phyloP scores from a whole-genome alignment of 2,329 filamentous ascomycete species.

The Fusarium albosuccineum region DNA sequence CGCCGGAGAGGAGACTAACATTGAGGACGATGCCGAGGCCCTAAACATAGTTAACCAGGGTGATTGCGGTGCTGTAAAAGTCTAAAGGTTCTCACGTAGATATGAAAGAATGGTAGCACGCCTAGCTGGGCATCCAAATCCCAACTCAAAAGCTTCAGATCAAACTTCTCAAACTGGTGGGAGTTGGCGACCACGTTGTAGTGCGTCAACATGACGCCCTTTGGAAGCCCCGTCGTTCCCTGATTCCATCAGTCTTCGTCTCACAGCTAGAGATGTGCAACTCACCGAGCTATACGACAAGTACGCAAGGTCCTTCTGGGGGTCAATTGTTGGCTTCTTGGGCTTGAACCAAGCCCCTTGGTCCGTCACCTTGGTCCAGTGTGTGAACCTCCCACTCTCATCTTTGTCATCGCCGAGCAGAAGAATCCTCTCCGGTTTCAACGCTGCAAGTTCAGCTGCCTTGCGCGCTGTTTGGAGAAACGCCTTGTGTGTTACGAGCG shows the following conservation, averaged over 20 bases:
- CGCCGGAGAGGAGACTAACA: constrained; percentile 67
- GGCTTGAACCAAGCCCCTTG: constrained; percentile 68
- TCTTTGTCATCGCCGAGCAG: constrained; percentile 79
- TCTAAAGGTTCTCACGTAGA: constrained; percentile 72
- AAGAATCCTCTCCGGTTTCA: constrained; percentile 79
- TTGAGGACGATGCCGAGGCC: constrained; percentile 51
- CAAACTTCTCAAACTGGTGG: constrained; percentile 65
- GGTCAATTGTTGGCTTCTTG: constrained; percentile 70
- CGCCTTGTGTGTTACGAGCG: constrained; percentile 78
- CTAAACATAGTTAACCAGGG: constrained; percentile 25
- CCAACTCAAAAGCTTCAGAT: constrained; percentile 68
- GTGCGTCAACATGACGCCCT: constrained; percentile 91
- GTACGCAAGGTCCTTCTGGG: constrained; percentile 82
- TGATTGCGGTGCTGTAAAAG: too few species aligned
- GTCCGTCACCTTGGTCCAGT: constrained; percentile 77
- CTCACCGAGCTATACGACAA: constrained; percentile 81
- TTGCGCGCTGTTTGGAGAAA: constrained; percentile 74
- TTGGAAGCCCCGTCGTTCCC: constrained; percentile 91
- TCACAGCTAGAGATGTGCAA: not conserved
- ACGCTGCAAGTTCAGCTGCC: constrained; percentile 77
- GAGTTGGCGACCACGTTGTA: constrained; percentile 84
- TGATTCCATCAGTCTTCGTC: constrained; percentile 22
- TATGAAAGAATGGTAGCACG: constrained; percentile 91
- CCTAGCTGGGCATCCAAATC: constrained; percentile 80
- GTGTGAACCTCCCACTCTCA: constrained; percentile 69